phyloP scores from a whole-genome alignment of 2,329 filamentous ascomycete genomes.

The Trichophyton verrucosum region DNA sequence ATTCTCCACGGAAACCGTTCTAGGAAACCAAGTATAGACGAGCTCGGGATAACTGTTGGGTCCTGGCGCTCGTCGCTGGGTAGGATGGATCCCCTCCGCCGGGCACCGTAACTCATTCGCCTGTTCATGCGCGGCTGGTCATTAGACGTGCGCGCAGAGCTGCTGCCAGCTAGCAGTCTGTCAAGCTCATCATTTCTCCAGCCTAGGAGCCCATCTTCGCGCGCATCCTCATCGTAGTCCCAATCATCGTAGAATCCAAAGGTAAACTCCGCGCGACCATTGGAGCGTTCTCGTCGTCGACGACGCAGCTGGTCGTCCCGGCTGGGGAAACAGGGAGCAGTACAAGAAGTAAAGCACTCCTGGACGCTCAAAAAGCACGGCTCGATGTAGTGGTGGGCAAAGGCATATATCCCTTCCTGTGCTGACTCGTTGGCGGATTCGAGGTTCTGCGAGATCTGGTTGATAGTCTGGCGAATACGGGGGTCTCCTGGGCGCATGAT shows the following conservation, averaged over 20 bases:
- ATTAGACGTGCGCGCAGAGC: slow-evolving; percentile 29
- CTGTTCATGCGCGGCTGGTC: slow-evolving; percentile 59
- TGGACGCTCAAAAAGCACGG: slow-evolving; percentile 63
- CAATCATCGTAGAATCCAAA: slow-evolving; percentile 99
- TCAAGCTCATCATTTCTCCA: slow-evolving; percentile 84
- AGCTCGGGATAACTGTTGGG: slow-evolving; percentile 80
- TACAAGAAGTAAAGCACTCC: slow-evolving; percentile 54
- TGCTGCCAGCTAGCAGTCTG: slow-evolving; percentile 58
- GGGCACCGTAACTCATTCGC: slow-evolving; percentile 72
- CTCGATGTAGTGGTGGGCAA: slow-evolving; percentile 71
- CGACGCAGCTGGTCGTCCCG: slow-evolving; percentile 63
- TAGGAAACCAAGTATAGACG: slow-evolving; percentile 72
- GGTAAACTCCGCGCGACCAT: slow-evolving; percentile 61
- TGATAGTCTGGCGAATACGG: slow-evolving; percentile 82
- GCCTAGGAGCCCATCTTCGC: slow-evolving; percentile 50
- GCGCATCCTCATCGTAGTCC: slow-evolving; percentile 50
- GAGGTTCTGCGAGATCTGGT: slow-evolving; percentile 80
- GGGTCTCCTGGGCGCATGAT: slow-evolving; percentile 61
- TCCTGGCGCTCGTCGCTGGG: slow-evolving; percentile 46
- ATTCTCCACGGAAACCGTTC: slow-evolving; percentile 74
- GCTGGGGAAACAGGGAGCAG: slow-evolving; percentile 56
- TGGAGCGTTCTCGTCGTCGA: slow-evolving; percentile 46
- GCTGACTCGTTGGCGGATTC: slow-evolving; percentile 83
- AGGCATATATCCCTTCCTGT: slow-evolving; percentile 81
- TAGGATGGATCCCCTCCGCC: slow-evolving; percentile 44